Conservation (phyloP, 495 filamentous ascomycete species). For the Lindgomyces ingoldianus region DNA sequence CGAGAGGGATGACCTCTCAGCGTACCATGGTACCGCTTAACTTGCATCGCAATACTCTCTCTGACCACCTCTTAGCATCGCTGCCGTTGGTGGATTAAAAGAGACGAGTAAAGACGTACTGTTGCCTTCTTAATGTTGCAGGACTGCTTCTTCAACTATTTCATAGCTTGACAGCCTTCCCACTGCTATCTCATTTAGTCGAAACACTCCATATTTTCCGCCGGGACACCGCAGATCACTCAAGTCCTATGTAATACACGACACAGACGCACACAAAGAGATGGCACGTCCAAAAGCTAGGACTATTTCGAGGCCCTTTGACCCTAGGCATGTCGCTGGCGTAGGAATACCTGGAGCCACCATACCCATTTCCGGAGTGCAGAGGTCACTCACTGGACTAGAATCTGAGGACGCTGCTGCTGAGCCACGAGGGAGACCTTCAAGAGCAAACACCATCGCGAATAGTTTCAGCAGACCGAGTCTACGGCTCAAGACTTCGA, state of each 20-base stretch:
- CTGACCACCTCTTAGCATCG: slow-evolving; percentile 18
- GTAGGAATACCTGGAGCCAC: slow-evolving; percentile 16
- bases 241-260: neutral
- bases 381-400: neutral
- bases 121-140: neutral
- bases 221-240: neutral
- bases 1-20: neutral
- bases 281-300: slow-evolving; percentile 14
- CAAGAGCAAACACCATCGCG: slow-evolving; percentile 22
- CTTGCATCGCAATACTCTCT: slow-evolving; percentile 20
- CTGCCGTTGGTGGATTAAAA: neutral
- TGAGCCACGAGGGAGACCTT: neutral
- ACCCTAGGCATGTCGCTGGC: slow-evolving; percentile 30
- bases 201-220: slow-evolving; percentile 15
- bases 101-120: neutral
- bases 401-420: neutral
- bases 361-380: slow-evolving; percentile 1
- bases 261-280: neutral
- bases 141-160: neutral
- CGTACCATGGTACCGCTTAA: neutral
- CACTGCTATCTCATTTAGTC: slow-evolving; percentile 2
- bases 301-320: slow-evolving; percentile 27
- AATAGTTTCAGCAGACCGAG: slow-evolving; percentile 15
- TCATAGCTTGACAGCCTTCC: neutral
- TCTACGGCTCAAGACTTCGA: slow-evolving; percentile 22